Base-by-base conservation (phyloP, 768 basidiomycete species). In the Collybia sp. region DNA sequence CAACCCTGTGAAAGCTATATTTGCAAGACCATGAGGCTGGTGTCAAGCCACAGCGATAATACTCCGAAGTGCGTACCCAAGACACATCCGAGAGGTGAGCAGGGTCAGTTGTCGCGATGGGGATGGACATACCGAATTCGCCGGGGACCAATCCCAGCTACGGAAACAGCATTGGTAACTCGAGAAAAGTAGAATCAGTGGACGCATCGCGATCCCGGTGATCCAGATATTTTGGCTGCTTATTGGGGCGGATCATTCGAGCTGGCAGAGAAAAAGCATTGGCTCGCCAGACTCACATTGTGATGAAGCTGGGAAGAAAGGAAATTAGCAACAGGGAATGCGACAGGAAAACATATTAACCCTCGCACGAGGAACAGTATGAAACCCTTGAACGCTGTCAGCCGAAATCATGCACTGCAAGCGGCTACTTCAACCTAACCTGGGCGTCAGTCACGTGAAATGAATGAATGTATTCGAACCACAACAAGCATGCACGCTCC, bases 291-390 rank as follows among this genome's bases (percentile, higher is more conserved):
- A 79, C 60, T n/a, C 75, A 68, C 52, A 68, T 56, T 11, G 65
- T 58, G 40, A 79, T 51, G 63, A 77, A 79, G 53, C 70, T 71
- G 48, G 10, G 15, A 10, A n/a, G 20, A 15, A 37, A 41, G 46
- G 18, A 33, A 13, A 40, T 17, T 44, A 42, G 32, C 41, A n/a
- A 43, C 46, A 15, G 41, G 46, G 42, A 38, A 6, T 10, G 40
- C 12, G 31, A 40, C 2, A 12, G 15, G 49, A 39, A 46, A 6
- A 30, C 16, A 41, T 15, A 10, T 44, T 20, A 43, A 71, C 70
- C 69, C 68, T 63, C 79, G 77, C 9, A 78, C 76, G 39, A 75
- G 52, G 42, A 79, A 51, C 18, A 70, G 70, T 2, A 71, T 76
- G n/a, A 76, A 55, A 19, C 68, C 72, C 71, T 72, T 44, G 6